These are phyloP conservation scores for Kuraishia ogatae DNA, from an alignment of 805 yeast genomes.

Conservation along the genomic window DNA sequence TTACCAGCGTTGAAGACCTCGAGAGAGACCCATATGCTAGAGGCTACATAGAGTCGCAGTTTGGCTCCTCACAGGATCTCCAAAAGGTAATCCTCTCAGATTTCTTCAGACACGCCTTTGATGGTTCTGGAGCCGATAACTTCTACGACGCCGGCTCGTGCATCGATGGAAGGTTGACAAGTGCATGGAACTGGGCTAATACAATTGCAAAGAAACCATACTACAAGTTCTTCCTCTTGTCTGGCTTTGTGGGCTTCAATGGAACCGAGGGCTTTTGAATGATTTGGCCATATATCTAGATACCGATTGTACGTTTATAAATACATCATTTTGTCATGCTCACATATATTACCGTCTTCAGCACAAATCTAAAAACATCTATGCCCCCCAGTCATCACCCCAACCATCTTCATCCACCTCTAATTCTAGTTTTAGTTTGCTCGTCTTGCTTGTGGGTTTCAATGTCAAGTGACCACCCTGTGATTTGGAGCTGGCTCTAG, in stretches of 20 bases:
- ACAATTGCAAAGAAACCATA: constrained; percentile 60
- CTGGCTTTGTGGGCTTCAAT: constrained; percentile 71
- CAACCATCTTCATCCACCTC: constrained; percentile 29
- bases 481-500: constrained; percentile 1
- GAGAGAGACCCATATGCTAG: constrained; percentile 38
- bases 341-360: background rate
- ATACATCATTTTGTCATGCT: background rate
- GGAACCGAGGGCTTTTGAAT: constrained; percentile 53
- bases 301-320: constrained; percentile 7
- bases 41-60: constrained; percentile 49
- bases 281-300: constrained; percentile 5
- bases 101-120: constrained; percentile 53
- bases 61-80: constrained; percentile 44
- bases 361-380: background rate
- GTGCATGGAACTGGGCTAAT: constrained; percentile 81
- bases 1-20: constrained; percentile 45
- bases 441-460: constrained; percentile 18
- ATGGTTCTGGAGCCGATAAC: constrained; percentile 80
- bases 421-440: constrained; percentile 24
- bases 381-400: constrained; percentile 36
- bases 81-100: constrained; percentile 38
- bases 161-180: constrained; percentile 73
- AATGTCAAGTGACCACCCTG: constrained; percentile 12
- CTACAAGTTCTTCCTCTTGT: constrained; percentile 46
- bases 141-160: constrained; percentile 80